Evolutionary conservation across 164 flowering plant genomes (phyloP), one percentile per base, ranked within the genome.

Genomic region (Piper longum): DNA sequence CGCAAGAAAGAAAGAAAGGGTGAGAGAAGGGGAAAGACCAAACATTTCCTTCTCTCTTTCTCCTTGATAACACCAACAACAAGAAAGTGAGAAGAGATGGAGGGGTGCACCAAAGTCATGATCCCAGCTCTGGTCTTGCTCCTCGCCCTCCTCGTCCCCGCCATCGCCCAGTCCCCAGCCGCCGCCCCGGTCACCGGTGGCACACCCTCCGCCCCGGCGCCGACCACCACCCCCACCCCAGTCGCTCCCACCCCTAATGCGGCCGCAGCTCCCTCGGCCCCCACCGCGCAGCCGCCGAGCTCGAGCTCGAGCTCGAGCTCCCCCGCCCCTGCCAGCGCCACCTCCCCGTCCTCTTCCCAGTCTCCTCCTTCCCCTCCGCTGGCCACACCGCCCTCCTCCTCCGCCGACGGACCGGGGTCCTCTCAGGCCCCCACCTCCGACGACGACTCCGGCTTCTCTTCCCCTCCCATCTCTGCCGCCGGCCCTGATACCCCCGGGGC

Each of bases 91-190:
- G 7, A 51, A 52, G 36, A 26, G 36, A 26, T 26, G 36, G 36
- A 26, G 56, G 18, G n/a, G 54, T 14, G 36, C 62, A 8, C 16
- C 48, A 12, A n/a, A 2, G 16, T 17, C 43, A 43, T 13, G 13
- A 16, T 64, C 51, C 7, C 56, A 51, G 62, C 62, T n/a, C 36
- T 26, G 36, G 16, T 64, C 51, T n/a, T 64, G 60, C 17, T 64
- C n/a, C 60, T 64, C 36, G 60, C 52, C 17, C 36, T 64, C 7
- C 60, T 64, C 5, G 66, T 26, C 5, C 42, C 60, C 5, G 43
- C 60, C 43, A 3, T 64, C 16, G 60, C 60, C 1, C 66, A 64
- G 54, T 43, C 66, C 36, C 66, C 66, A 16, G 60, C 48, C 7
- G 19, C 66, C 51, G 66, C 66, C n/a, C 66, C 66, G 14, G 9